Percentiles rank a stretch among this genome's conserved stretches.
Evolutionary conservation across 73 alveolate species (phyloP).

Genomic region (Tetrahymena malaccensis): DNA sequence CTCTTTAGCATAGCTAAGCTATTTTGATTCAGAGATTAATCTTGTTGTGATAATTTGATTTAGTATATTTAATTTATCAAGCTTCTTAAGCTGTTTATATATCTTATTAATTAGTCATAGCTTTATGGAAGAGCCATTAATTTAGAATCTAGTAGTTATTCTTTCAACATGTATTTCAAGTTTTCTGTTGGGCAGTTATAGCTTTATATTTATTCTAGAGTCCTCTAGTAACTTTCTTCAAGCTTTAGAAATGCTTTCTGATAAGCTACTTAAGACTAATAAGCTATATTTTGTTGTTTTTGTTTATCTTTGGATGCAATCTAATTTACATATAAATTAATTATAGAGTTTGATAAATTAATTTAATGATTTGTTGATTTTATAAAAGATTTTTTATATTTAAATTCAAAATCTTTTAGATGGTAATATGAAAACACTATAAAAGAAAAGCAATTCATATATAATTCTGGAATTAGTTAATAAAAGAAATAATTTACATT

Average conservation of each 20-base stretch:
- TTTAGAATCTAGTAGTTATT: neutral
- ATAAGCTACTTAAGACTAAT: neutral
- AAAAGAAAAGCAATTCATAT: neutral
- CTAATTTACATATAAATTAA: neutral
- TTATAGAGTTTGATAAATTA: no score
- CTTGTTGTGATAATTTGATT: neutral
- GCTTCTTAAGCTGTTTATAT: neutral
- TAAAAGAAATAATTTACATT: neutral
- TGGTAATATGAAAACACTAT: neutral
- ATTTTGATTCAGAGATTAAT: neutral
- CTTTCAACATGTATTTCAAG: neutral
- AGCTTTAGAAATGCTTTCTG: neutral
- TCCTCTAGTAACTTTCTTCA: neutral
- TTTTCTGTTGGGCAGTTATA: neutral
- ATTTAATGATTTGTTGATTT: no score
- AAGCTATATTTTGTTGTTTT: neutral
- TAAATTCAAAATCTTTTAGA: neutral
- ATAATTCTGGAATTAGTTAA: neutral
- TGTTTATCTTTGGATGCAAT: neutral
- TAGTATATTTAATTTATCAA: neutral
- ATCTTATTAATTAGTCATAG: neutral
- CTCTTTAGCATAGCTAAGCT: neutral
- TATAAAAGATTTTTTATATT: no score
- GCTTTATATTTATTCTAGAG: neutral
- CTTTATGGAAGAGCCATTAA: neutral